Evolutionary conservation across 148 eudicot species (phyloP).

Genomic region (Dianthus caryophyllus): DNA sequence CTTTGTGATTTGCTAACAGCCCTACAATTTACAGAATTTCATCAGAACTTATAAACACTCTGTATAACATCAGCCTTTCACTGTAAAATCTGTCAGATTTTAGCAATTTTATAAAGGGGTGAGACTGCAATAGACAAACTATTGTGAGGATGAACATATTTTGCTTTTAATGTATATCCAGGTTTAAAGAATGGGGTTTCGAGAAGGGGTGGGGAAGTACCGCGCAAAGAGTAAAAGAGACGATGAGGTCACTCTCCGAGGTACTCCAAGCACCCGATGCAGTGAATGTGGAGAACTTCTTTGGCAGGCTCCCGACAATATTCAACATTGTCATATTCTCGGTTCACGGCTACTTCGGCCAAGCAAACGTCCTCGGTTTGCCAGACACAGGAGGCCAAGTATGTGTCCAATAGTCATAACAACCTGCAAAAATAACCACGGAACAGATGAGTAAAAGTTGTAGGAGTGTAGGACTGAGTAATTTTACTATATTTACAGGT

Average conservation of each 20-base stretch:
- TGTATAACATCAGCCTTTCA: not conserved
- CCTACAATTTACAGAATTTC: not conserved
- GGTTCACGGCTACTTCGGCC: constrained; percentile 92
- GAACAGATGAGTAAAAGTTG: not conserved
- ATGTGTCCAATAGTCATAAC: constrained; percentile 1
- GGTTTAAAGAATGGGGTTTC: constrained; percentile 93
- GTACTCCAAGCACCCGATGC: constrained; percentile 93
- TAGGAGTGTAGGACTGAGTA: no score
- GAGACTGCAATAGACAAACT: not conserved
- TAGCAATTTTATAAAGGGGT: not conserved
- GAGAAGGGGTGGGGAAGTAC: constrained; percentile 96
- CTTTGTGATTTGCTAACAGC: not conserved
- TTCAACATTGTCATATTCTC: constrained; percentile 86
- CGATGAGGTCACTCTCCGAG: constrained; percentile 73
- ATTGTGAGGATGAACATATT: not conserved
- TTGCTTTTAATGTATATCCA: constrained; percentile 21
- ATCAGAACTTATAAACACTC: no score
- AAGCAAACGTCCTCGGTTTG: constrained; percentile 85
- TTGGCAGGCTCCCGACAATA: constrained; percentile 61
- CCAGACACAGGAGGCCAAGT: constrained; percentile 99
- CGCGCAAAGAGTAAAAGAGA: constrained; percentile 67
- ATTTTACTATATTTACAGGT: constrained; percentile 43
- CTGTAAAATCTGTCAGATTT: not conserved
- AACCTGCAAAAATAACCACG: constrained; percentile 6
- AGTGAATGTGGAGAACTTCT: constrained; percentile 48